Base-by-base conservation (phyloP, 1,139 yeast genomes). In the Hansenula lynferdii region DNA sequence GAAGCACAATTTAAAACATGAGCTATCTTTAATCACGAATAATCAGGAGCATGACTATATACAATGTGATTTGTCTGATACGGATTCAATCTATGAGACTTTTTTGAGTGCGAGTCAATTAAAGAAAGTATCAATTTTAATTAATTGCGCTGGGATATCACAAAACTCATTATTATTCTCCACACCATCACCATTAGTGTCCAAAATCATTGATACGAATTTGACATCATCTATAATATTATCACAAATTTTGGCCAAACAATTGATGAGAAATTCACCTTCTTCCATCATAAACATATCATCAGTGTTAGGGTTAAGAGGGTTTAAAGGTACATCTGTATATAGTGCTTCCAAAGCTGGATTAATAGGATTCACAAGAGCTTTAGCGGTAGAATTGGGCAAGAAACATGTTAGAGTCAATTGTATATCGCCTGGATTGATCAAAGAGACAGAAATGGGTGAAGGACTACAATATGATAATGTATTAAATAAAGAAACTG, bases 281-380 rank as follows among this genome's bases (percentile, higher is more conserved):
- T 65, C 73, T 1, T 52, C 61, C 30, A 70, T 81, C 10, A 57
- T 90, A 30, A 90, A 87, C 54, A 63, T 92, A 1, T 75, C 96
- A 1, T 87, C 97, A 0, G 70, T 85, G 4, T 63, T 90, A 21
- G 85, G 85, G 0, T 48, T 45, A 42, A 65, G 44, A 41, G 74
- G 60, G 4, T 47, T 69, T 1, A 62, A 67, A 47, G 97, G 97
- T 0, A 77, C 95, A 0, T 52, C 84, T 0, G 80, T 85, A 0
- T 92, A 92, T 56, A 69, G 87, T 1, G 92, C 95, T 0, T 69
- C 87, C 36, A 92, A 92, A 57, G 84, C 89, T 0, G 97, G 95
- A 0, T 49, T 85, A 12, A 54, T 74, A 34, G 86, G 85, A 6
- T 83, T 87, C 50, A 75, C 95, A 0, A 61, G 65, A 33, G 65